phyloP scores from a whole-genome alignment of 1,139 yeast species.

The Hanseniaspora gamundiae region DNA sequence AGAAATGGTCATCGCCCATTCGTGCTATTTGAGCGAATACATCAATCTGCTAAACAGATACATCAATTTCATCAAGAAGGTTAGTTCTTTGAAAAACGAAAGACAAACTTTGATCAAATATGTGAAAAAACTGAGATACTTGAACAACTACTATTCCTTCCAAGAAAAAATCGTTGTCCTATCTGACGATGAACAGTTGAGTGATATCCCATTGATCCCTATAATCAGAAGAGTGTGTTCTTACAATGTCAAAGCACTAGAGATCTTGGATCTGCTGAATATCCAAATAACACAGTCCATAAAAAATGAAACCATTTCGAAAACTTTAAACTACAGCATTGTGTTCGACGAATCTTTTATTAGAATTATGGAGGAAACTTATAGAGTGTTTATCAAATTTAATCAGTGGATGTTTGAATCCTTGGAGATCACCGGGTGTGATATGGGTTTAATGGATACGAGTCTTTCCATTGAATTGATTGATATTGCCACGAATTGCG shows the following conservation, averaged over 20 bases:
- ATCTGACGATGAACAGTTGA: not conserved
- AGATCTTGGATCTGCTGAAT: slow-evolving; percentile 21
- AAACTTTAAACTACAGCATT: slow-evolving; percentile 22
- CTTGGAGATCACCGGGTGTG: slow-evolving; percentile 10
- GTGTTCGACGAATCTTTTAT: slow-evolving; percentile 16
- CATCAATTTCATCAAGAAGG: slow-evolving; percentile 21
- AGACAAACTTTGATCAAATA: slow-evolving; percentile 24
- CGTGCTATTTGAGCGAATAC: slow-evolving; percentile 19
- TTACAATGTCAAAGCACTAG: slow-evolving; percentile 18
- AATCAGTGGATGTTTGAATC: slow-evolving; percentile 26
- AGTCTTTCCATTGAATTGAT: slow-evolving; percentile 20
- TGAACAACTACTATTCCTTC: slow-evolving; percentile 11
- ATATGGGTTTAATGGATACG: slow-evolving; percentile 7
- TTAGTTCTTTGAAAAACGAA: slow-evolving; percentile 21
- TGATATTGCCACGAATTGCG: slow-evolving; percentile 21
- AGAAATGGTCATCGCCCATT: slow-evolving; percentile 12
- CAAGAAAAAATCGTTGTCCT: slow-evolving; percentile 1
- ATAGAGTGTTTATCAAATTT: slow-evolving; percentile 23
- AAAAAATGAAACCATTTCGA: slow-evolving; percentile 23
- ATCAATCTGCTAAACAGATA: slow-evolving; percentile 22
- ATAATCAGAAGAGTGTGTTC: slow-evolving; percentile 2
- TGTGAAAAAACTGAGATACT: slow-evolving; percentile 24
- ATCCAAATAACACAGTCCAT: slow-evolving; percentile 22
- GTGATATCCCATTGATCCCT: slow-evolving; percentile 1
- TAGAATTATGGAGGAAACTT: slow-evolving; percentile 19